Evolutionary conservation across 352 stramenopile genomes (phyloP).

Genomic region (Pythium folliculosum): DNA sequence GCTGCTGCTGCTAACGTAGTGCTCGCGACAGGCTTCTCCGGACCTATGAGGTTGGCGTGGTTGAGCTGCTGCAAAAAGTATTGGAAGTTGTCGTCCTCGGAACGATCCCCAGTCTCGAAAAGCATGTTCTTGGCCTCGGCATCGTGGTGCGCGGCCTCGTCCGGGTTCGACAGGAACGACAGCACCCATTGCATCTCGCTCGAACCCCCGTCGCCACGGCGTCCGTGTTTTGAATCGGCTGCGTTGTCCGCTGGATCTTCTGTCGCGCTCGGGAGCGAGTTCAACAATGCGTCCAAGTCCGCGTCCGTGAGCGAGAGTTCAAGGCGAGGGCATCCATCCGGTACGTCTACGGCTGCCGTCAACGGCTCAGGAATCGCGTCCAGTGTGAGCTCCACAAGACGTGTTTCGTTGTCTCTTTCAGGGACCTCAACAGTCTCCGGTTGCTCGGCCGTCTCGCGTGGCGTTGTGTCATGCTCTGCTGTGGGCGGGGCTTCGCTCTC

Average conservation of each 20-base stretch:
- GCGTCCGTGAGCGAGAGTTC: constrained; percentile 60
- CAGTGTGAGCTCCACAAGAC: not conserved
- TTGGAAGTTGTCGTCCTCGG: constrained; percentile 76
- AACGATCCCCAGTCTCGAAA: constrained; percentile 29
- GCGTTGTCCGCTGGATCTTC: not conserved
- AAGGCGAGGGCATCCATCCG: constrained; percentile 35
- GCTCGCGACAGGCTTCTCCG: constrained; percentile 11
- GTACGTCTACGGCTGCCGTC: constrained; percentile 1
- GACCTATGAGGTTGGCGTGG: constrained; percentile 47
- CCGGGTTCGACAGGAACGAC: constrained; percentile 56
- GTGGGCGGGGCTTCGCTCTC: not conserved
- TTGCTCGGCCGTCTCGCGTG: not conserved
- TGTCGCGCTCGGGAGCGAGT: constrained; percentile 28
- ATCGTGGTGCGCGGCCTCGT: constrained; percentile 47
- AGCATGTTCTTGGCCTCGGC: constrained; percentile 59
- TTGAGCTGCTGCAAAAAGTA: constrained; percentile 62
- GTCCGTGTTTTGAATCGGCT: not conserved
- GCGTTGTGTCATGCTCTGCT: not conserved
- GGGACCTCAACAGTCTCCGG: not conserved
- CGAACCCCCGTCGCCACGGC: not conserved
- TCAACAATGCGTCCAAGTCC: constrained; percentile 60
- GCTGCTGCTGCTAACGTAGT: not conserved
- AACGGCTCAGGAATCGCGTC: not conserved
- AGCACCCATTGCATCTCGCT: constrained; percentile 75
- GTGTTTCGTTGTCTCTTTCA: constrained; percentile 1